Evolutionary conservation across 176 grass and related monocot species (phyloP), one percentile per base, ranked within the genome.

Genomic region (Eleusine indica): DNA sequence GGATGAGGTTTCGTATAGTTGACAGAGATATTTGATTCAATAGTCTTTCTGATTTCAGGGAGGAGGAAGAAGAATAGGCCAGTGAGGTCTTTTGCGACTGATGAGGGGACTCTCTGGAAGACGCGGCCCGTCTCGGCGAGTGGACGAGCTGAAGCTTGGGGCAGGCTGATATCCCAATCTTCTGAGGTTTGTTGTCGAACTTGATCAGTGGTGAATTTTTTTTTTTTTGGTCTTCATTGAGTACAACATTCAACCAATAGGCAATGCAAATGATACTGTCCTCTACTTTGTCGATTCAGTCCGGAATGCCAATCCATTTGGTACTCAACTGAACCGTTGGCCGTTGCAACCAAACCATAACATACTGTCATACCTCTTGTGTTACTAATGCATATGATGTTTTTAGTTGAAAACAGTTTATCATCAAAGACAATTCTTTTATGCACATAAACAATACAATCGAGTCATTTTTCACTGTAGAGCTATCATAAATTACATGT

Each of bases 91-190:
- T 68, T 58, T 17, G 65, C 67, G 0, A 19, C 62, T 0, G 82
- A 80, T 1, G 84, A 74, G 17, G 47, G 13, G 47, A 18, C 84
- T 3, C 11, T 47, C 0, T 83, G 83, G 73, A 82, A 82, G 67
- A 72, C 28, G 29, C 42, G 30, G 68, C 76, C 64, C 1, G 17
- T 25, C 0, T 42, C 57, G 3, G 66, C 83, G 0, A 29, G 5
- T 28, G 70, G 5, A 19, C 80, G 57, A 39, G 1, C 29, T 21
- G 47, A 70, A 19, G 80, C 87, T 0, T 92, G 90, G 90, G 87
- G 84, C 2, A 81, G 73, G 64, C 77, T 92, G 7, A 88, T 92
- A 67, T 92, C 90, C 6, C 87, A 89, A 30, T 89, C 77, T 73
- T 42, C 84, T 1, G 56, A 76, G 90, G 90, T 92, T 60, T 37